Evolutionary conservation across 2,329 filamentous ascomycete genomes (phyloP), one percentile per base, ranked within the genome.

Genomic region (Dryadomyces quercus-mongolicae): DNA sequence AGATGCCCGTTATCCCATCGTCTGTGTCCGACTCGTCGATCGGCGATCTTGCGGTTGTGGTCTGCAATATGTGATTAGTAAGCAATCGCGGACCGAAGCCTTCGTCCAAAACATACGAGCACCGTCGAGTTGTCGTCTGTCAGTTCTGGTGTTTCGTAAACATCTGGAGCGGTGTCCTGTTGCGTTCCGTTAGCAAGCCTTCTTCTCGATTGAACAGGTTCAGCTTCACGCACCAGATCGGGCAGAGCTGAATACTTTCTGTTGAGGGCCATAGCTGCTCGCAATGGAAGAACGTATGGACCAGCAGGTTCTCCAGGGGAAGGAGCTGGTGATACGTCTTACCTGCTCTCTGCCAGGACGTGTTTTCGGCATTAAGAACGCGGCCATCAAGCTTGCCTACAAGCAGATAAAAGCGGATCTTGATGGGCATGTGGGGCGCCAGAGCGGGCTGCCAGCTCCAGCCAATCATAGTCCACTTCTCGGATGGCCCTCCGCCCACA

Each of bases 101-200:
- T 36, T n/a, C 13, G n/a, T 15, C 49, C 2, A 5, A 8, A 31
- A 68, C 80, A 69, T 73, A 92, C 88, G 54, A 84, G 87, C 55
- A 90, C 73, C 49, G 90, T 95, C 21, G 90, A 95, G 59, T 82
- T 86, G 68, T 95, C 91, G 65, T 95, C 89, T 55, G 86, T 92
- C 60, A 96, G 74, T 54, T 95, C 91, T 60, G 92, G 91, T 16
- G 93, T 97, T 71, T 97, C 92, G 74, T 96, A 97, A 63, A 95
- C 88, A 65, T 97, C 93, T 60, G 91, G 91, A 31, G 91, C 90
- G 54, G 85, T 86, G 71, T 96, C 91, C 87, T 94, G 61, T 53
- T 34, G 7, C 1, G 12, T 48, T 20, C 31, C 16, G 60, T 66
- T 58, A 66, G 62, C 43, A 38, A 36, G 51, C 56, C 52, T 57